Evolutionary conservation across 495 filamentous ascomycete genomes (phyloP).

Genomic region (Cercophora samala): DNA sequence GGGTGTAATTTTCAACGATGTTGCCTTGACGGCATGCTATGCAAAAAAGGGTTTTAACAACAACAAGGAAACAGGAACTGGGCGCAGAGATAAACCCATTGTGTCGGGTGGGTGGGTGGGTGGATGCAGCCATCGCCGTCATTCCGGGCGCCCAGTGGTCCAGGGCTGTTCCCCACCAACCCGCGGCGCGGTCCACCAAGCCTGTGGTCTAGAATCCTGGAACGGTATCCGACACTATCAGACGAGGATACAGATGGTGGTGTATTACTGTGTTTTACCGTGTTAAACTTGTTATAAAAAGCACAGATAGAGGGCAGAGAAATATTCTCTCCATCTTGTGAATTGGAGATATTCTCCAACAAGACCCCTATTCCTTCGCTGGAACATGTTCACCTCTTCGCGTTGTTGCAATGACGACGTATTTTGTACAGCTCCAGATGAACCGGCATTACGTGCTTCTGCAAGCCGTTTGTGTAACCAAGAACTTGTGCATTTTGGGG

Average conservation of each 20-base stretch:
- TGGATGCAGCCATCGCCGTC: slow-evolving; percentile 5
- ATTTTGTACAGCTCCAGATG: slow-evolving; percentile 2
- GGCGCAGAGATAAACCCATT: slow-evolving; percentile 8
- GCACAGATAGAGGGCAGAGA: too few relatives aligned
- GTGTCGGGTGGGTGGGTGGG: neutral
- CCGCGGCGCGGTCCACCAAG: slow-evolving; percentile 1
- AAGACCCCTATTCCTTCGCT: neutral
- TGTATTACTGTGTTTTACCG: neutral
- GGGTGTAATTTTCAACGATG: slow-evolving; percentile 37
- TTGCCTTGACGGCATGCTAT: slow-evolving; percentile 24
- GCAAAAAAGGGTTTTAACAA: neutral
- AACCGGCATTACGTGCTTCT: slow-evolving; percentile 4
- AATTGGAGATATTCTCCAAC: neutral
- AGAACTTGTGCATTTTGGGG: slow-evolving; percentile 8
- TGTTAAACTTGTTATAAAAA: too few relatives aligned
- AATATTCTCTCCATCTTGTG: neutral
- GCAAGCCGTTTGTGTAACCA: slow-evolving; percentile 8
- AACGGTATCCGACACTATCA: slow-evolving; percentile 1
- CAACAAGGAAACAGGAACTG: neutral
- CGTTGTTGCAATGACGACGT: neutral
- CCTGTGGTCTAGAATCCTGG: neutral
- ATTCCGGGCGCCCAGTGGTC: neutral
- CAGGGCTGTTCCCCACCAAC: neutral
- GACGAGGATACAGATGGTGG: neutral
- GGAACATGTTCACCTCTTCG: neutral